phyloP scores from a whole-genome alignment of 2,329 filamentous ascomycete species.

The Penicillium concentricum region DNA sequence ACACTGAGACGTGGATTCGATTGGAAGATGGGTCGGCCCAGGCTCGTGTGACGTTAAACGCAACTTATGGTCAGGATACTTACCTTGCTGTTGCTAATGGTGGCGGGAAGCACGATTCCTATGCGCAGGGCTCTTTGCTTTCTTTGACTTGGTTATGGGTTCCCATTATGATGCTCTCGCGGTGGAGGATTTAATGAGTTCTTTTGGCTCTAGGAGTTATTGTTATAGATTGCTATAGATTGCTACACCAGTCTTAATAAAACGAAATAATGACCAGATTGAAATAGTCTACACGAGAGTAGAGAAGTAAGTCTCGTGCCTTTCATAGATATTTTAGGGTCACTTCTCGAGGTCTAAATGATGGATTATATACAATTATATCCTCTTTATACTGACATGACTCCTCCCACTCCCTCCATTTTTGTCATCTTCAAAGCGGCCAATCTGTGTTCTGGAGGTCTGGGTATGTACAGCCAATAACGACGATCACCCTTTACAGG shows the following conservation, averaged over 20 bases:
- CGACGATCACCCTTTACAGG: constrained; percentile 17
- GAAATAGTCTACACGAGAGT: no score
- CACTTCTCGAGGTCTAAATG: not conserved
- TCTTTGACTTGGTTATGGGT: constrained; percentile 3
- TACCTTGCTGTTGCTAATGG: not conserved
- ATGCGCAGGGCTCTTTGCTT: not conserved
- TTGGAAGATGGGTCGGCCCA: constrained; percentile 56
- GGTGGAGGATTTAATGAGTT: not conserved
- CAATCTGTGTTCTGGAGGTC: not conserved
- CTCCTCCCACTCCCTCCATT: no score
- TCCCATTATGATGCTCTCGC: constrained; percentile 2
- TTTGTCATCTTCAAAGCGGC: not conserved
- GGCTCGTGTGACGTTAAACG: constrained; percentile 56
- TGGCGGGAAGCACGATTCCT: not conserved
- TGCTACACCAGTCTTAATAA: not conserved
- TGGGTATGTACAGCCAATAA: not conserved
- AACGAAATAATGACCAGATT: not conserved
- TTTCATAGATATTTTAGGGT: not conserved
- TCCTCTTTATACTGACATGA: not conserved
- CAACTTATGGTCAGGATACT: constrained; percentile 57
- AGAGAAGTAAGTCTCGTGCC: not conserved
- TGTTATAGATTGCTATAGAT: not conserved
- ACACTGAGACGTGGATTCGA: constrained; percentile 60
- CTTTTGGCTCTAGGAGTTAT: not conserved
- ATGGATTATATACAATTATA: not conserved